Conservation (phyloP, 768 basidiomycete genomes). For the Lactarius hatsudake region DNA sequence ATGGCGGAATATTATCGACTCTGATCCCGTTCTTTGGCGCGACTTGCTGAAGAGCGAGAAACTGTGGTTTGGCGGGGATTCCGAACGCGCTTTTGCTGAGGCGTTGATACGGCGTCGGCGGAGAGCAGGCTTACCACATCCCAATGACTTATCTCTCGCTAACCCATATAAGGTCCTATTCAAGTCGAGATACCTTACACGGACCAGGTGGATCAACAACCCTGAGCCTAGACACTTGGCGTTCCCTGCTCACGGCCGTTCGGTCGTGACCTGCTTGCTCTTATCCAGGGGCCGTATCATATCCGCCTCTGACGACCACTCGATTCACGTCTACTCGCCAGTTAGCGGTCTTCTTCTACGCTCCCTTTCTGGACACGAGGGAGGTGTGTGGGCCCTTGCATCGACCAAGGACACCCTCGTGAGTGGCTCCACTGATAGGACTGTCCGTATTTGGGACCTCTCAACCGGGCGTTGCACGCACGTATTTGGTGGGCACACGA, state of each 20-base stretch:
- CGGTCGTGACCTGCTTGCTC: constrained; percentile 93
- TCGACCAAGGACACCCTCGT: constrained; percentile 85
- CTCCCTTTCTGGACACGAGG: constrained; percentile 85
- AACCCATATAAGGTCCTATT: constrained; percentile 93
- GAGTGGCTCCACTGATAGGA: constrained; percentile 91
- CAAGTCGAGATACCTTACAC: constrained; percentile 82
- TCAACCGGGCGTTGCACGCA: constrained; percentile 79
- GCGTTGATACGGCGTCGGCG: constrained; percentile 63
- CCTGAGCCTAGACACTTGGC: constrained; percentile 70
- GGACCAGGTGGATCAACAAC: constrained; percentile 75
- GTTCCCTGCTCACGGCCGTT: constrained; percentile 84
- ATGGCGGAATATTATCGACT: constrained; percentile 92
- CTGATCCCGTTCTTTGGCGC: constrained; percentile 86
- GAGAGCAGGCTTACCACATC: constrained; percentile 39
- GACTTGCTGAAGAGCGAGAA: constrained; percentile 79
- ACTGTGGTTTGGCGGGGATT: constrained; percentile 87
- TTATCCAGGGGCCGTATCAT: constrained; percentile 95
- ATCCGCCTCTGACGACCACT: constrained; percentile 95
- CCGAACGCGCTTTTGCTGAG: constrained; percentile 76
- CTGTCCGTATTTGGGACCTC: constrained; percentile 90
- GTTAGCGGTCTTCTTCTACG: constrained; percentile 70
- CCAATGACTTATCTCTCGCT: constrained; percentile 60
- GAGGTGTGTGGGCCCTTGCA: constrained; percentile 96
- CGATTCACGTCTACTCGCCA: constrained; percentile 94
- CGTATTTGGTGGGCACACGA: constrained; percentile 93